Conservation (phyloP, 805 yeast genomes). For the Citeromyces matritensis region DNA sequence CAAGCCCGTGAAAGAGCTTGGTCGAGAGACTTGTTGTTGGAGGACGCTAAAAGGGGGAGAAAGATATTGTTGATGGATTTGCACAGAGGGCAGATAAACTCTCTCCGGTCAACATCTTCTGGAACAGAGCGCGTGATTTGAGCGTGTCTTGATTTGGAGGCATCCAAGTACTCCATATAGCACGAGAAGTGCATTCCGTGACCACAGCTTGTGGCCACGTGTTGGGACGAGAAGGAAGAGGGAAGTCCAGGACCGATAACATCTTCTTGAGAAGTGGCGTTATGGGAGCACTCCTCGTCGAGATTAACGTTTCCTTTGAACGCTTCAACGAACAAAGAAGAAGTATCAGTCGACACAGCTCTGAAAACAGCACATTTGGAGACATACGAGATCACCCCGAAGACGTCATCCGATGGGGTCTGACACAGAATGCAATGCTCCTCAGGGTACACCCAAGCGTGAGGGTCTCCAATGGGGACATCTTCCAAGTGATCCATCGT, state of each 20-base stretch:
- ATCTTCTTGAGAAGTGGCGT: neutral
- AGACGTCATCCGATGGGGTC: constrained; percentile 57
- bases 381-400: constrained; percentile 59
- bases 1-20: neutral
- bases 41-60: constrained; percentile 55
- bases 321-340: constrained; percentile 51
- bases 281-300: constrained; percentile 9
- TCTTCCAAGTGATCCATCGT: constrained; percentile 23
- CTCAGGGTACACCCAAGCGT: constrained; percentile 54
- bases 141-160: constrained; percentile 34
- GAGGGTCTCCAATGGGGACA: constrained; percentile 11
- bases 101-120: constrained; percentile 53
- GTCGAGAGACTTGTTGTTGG: constrained; percentile 16
- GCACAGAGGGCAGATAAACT: constrained; percentile 83
- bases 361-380: constrained; percentile 46
- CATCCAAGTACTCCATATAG: constrained; percentile 44
- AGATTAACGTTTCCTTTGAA: constrained; percentile 35
- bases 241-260: constrained; percentile 68
- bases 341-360: constrained; percentile 43
- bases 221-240: constrained; percentile 15
- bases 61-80: constrained; percentile 76
- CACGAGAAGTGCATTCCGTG: constrained; percentile 88
- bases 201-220: constrained; percentile 68
- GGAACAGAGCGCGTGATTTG: constrained; percentile 78
- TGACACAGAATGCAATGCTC: constrained; percentile 74